Base-by-base conservation (phyloP, 176 grass and related monocot species). In the Canna indica region DNA sequence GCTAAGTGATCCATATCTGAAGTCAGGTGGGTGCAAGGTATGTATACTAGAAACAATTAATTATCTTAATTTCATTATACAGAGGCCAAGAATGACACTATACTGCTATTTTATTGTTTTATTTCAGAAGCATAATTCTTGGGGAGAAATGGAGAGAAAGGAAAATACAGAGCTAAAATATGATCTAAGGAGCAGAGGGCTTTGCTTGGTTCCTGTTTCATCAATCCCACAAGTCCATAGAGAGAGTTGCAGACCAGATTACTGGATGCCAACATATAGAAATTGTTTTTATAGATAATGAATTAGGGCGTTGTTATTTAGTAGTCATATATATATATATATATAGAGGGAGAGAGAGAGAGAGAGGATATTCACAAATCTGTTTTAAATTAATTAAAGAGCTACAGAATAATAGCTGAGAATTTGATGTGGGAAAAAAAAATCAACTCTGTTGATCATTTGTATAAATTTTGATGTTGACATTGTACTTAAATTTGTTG, bases 151-250 rank as follows among this genome's bases (percentile, higher is more conserved):
- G 25, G 45, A 70, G 68, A 50, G 41, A 45, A 70, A 70, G 68
- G 68, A 52, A 27, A 70, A 70, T 1, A 8, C 29, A 20, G 68
- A 48, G 1, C 27, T 16, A 48, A 34, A 17, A 10, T 12, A 48
- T 70, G 68, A 70, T 70, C 45, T 70, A 1, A 52, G 46, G 41
- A 70, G 28, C 13, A 52, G 9, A 48, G 68, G 68, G 28, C 68
- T 70, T 33, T 70, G 68, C 45, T 50, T 70, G 68, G 68, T 70
- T 47, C 68, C 68, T 70, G 27, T 70, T 32, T 70, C 68, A 3
- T 70, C 26, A 42, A 70, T 70, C 30, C 68, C 68, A 50, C 68
- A 46, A 50, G 15, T 32, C 42, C 45, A 70, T 45, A 47, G 68
- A 32, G 68, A 70, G 14, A 70, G 24, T 10, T 50, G 15, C 17